Conservation (phyloP, 768 basidiomycete species). For the Boletus pseudopeckii region DNA sequence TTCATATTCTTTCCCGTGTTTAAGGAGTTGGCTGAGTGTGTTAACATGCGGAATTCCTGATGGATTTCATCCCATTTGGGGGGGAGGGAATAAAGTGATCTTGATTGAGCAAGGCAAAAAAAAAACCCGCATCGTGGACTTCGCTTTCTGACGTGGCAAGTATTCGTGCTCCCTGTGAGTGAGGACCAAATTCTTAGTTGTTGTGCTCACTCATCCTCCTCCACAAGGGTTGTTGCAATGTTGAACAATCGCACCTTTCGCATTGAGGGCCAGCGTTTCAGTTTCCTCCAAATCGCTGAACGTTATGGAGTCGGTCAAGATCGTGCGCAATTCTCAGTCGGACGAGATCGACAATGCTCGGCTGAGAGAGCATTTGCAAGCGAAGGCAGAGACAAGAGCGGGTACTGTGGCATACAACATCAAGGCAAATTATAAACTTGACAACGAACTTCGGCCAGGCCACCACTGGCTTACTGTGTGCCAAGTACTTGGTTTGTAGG, state of each 20-base stretch:
- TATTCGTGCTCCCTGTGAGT: background rate
- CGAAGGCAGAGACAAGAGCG: conserved; percentile 9
- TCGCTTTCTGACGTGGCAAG: too few relatives aligned
- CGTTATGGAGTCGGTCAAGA: conserved; percentile 8
- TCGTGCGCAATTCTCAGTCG: conserved; percentile 5
- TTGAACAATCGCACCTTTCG: conserved; percentile 14
- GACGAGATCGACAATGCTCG: conserved; percentile 5
- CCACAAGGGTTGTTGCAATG: background rate
- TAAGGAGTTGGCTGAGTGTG: background rate
- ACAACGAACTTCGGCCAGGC: conserved; percentile 24
- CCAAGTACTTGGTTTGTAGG: conserved; percentile 17
- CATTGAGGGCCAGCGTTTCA: conserved; percentile 17
- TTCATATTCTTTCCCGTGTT: background rate
- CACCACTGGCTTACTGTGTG: conserved; percentile 26
- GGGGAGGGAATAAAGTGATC: too few relatives aligned
- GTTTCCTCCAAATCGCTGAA: conserved; percentile 5
- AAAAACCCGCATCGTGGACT: too few relatives aligned
- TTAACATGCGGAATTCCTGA: conserved; percentile 16
- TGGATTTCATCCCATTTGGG: conserved; percentile 28
- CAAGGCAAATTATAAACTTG: conserved; percentile 14
- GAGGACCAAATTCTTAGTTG: background rate
- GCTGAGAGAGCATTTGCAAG: conserved; percentile 12
- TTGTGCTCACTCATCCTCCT: conserved; percentile 19
- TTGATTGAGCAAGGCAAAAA: too few relatives aligned
- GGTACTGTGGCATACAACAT: conserved; percentile 7